phyloP scores from a whole-genome alignment of 208 protist genomes.

The Strigomonas culicis region DNA sequence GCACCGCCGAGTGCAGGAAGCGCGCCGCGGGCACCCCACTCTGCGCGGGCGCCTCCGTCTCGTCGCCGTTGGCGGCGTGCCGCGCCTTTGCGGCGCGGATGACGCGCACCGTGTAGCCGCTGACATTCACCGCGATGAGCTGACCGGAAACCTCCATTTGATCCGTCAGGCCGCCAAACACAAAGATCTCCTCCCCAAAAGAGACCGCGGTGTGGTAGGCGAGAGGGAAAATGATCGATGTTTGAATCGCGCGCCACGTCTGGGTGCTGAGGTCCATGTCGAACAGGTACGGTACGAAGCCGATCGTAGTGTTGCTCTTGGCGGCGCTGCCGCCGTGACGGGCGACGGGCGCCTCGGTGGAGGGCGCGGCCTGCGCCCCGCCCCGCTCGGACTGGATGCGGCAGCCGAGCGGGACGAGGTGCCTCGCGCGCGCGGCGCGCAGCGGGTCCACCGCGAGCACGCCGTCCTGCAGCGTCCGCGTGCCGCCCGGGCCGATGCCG shows the following conservation, averaged over 20 bases:
- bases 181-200: slow-evolving; percentile 46
- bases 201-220: slow-evolving; percentile 69
- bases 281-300: slow-evolving; percentile 78
- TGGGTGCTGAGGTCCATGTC: slow-evolving; percentile 70
- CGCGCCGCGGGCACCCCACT: slow-evolving; percentile 21
- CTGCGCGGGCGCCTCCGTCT: not conserved
- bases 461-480: slow-evolving; percentile 2
- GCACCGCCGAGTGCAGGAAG: slow-evolving; percentile 74
- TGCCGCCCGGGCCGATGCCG: slow-evolving; percentile 65
- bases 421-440: slow-evolving; percentile 19
- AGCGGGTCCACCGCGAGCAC: slow-evolving; percentile 17
- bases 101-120: slow-evolving; percentile 55
- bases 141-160: slow-evolving; percentile 55
- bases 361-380: not conserved
- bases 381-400: slow-evolving; percentile 5
- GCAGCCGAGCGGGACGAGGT: slow-evolving; percentile 25
- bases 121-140: slow-evolving; percentile 57
- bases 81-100: slow-evolving; percentile 11
- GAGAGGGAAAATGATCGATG: slow-evolving; percentile 47
- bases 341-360: not conserved
- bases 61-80: not conserved
- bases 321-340: not conserved
- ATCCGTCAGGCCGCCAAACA: slow-evolving; percentile 85
- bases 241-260: slow-evolving; percentile 73
- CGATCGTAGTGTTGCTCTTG: slow-evolving; percentile 15